Conservation (phyloP, 106 monocot species). For the Dendrobium officinale region DNA sequence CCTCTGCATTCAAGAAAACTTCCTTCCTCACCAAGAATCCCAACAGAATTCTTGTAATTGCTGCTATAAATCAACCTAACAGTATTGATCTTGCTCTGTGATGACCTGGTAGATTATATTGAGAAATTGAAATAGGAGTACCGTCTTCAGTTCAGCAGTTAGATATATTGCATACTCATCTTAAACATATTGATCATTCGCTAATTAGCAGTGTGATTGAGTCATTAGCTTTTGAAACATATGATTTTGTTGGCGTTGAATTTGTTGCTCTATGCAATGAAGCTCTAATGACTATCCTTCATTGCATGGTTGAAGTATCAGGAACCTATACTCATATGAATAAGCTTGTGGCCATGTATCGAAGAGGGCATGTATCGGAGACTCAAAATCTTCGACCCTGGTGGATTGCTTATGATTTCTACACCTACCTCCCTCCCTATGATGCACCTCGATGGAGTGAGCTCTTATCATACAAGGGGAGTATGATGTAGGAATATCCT, state of each 20-base stretch:
- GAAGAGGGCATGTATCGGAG: too few relatives aligned
- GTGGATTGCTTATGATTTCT: too few relatives aligned
- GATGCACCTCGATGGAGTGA: too few relatives aligned
- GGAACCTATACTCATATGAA: too few relatives aligned
- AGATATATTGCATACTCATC: slow-evolving; percentile 61
- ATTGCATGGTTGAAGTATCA: not conserved
- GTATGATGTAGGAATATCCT: too few relatives aligned
- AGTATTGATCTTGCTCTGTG: slow-evolving; percentile 91
- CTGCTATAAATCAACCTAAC: slow-evolving; percentile 91
- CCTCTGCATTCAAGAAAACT: too few relatives aligned
- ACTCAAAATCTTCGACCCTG: too few relatives aligned
- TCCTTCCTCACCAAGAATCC: too few relatives aligned
- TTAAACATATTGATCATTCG: slow-evolving; percentile 55
- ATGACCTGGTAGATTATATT: slow-evolving; percentile 70
- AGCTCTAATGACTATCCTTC: slow-evolving; percentile 64
- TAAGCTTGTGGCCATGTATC: too few relatives aligned
- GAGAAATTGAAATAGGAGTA: slow-evolving; percentile 95
- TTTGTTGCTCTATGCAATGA: slow-evolving; percentile 90
- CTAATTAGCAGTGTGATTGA: slow-evolving; percentile 41
- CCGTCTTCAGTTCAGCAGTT: slow-evolving; percentile 84
- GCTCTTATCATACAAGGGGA: too few relatives aligned
- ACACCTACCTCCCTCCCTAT: too few relatives aligned
- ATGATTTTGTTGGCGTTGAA: slow-evolving; percentile 98
- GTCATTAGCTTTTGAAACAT: slow-evolving; percentile 65
- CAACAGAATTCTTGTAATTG: slow-evolving; percentile 59